A percentile compares a stretch with the other conserved stretches of the same genome.
phyloP scores from a whole-genome alignment of 1,284 basidiomycete species.

The Ganoderma multipileum region DNA sequence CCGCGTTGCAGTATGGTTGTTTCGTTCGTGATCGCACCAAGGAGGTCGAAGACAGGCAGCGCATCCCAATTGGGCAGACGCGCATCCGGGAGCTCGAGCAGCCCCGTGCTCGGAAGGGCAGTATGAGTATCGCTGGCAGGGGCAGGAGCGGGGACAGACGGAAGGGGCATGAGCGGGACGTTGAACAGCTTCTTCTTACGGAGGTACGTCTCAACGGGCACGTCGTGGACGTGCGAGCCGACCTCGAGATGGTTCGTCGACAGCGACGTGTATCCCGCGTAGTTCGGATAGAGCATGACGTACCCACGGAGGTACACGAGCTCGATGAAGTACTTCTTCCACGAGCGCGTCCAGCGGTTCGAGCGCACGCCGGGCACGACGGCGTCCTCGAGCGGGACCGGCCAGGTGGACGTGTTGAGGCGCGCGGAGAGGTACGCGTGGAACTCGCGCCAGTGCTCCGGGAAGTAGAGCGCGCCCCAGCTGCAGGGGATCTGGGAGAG shows the following conservation, averaged over 20 bases:
- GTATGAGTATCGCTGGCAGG: slow-evolving; percentile 29
- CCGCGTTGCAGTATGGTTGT: slow-evolving; percentile 51
- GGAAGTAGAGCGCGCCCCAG: slow-evolving; percentile 92
- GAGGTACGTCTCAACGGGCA: slow-evolving; percentile 53
- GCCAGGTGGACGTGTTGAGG: slow-evolving; percentile 55
- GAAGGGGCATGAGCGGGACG: slow-evolving; percentile 69
- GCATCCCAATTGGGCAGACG: slow-evolving; percentile 58
- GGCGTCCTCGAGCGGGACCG: slow-evolving; percentile 26
- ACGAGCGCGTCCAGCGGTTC: slow-evolving; percentile 80
- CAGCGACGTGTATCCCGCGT: slow-evolving; percentile 67
- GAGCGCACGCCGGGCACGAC: slow-evolving; percentile 78
- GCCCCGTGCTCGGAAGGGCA: slow-evolving; percentile 35
- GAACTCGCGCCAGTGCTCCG: slow-evolving; percentile 85
- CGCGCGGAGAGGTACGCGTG: slow-evolving; percentile 75
- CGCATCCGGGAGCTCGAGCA: slow-evolving; percentile 65
- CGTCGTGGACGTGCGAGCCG: slow-evolving; percentile 76
- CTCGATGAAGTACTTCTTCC: slow-evolving; percentile 91
- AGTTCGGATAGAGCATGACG: slow-evolving; percentile 89
- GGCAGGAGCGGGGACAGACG: slow-evolving; percentile 24
- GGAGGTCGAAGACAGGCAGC: slow-evolving; percentile 75
- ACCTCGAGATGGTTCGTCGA: slow-evolving; percentile 88
- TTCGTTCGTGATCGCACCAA: slow-evolving; percentile 59
- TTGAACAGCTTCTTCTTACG: slow-evolving; percentile 70
- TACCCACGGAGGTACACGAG: slow-evolving; percentile 81
- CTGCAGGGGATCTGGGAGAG: slow-evolving; percentile 86